Evolutionary conservation across 192 early-diverging fungal species (phyloP).

Genomic region (Entomortierella chlamydospora): DNA sequence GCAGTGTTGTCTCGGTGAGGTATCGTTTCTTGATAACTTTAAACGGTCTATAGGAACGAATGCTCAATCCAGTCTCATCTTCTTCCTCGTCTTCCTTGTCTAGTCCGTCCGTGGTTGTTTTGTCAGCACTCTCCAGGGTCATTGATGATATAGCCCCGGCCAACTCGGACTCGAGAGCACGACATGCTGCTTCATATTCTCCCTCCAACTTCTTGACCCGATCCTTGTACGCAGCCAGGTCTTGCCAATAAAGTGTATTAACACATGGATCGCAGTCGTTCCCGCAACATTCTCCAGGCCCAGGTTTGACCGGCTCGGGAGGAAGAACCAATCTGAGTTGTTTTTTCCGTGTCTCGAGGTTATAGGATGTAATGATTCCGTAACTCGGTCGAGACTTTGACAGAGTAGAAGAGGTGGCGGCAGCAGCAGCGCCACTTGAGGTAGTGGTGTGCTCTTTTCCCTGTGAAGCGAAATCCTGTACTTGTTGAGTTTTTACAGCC

Average conservation of each 20-base stretch:
- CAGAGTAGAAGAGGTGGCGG: background rate
- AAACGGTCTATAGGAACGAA: slow-evolving; percentile 36
- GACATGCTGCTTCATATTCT: slow-evolving; percentile 23
- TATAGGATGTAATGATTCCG: slow-evolving; percentile 34
- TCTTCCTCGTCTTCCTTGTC: background rate
- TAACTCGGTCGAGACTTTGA: background rate
- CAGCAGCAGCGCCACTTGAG: background rate
- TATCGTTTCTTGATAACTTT: slow-evolving; percentile 24
- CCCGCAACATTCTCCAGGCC: slow-evolving; percentile 44
- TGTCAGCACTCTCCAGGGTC: background rate
- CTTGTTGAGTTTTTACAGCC: no score
- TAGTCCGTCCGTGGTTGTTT: no score
- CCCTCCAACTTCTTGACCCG: slow-evolving; percentile 4
- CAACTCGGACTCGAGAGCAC: background rate
- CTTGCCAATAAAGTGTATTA: slow-evolving; percentile 40
- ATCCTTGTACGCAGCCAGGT: slow-evolving; percentile 16
- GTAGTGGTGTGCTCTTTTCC: background rate
- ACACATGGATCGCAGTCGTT: slow-evolving; percentile 50
- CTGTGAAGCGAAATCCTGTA: background rate
- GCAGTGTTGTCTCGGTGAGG: slow-evolving; percentile 27
- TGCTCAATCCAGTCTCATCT: slow-evolving; percentile 8
- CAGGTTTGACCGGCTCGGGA: slow-evolving; percentile 32
- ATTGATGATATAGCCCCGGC: background rate
- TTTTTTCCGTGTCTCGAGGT: slow-evolving; percentile 22
- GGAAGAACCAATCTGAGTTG: slow-evolving; percentile 20